Evolutionary conservation across 768 basidiomycete genomes (phyloP).

Genomic region (Rhodotorula taiwanensis): DNA sequence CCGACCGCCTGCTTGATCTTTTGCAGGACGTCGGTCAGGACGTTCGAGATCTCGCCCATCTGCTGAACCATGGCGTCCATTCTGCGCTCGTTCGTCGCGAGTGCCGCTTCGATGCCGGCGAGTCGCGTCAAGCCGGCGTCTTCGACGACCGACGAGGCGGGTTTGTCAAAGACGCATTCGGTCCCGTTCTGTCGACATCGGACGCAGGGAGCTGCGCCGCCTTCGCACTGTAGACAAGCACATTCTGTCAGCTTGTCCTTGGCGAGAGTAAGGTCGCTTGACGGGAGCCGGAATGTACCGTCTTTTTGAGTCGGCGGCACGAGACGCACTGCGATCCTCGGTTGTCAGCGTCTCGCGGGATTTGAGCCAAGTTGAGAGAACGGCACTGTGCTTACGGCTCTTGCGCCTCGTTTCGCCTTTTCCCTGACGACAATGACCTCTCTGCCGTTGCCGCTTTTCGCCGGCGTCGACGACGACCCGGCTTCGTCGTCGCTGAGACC

Average conservation of each 20-base stretch:
- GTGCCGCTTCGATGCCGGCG: background rate
- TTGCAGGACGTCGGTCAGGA: background rate
- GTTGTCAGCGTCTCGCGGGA: too few species aligned
- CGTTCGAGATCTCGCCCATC: slow-evolving; percentile 8
- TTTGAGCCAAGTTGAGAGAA: too few species aligned
- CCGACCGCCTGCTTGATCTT: background rate
- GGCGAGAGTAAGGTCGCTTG: too few species aligned
- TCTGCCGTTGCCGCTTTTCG: too few species aligned
- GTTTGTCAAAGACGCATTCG: slow-evolving; percentile 1
- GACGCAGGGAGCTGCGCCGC: background rate
- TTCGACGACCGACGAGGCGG: background rate
- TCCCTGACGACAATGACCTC: too few species aligned
- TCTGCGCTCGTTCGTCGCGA: slow-evolving; percentile 12
- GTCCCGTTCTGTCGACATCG: background rate
- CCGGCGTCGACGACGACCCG: too few species aligned
- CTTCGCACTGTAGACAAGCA: slow-evolving; percentile 19
- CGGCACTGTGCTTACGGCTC: too few species aligned
- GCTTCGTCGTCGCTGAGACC: too few species aligned
- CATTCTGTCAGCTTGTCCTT: too few species aligned
- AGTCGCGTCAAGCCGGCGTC: slow-evolving; percentile 4
- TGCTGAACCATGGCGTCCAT: slow-evolving; percentile 8
- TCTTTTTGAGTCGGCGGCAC: background rate
- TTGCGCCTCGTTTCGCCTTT: too few species aligned
- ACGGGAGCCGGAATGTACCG: background rate
- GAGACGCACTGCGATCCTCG: background rate